phyloP scores from a whole-genome alignment of 2,329 filamentous ascomycete species.

The Microdochium trichocladiopsis region DNA sequence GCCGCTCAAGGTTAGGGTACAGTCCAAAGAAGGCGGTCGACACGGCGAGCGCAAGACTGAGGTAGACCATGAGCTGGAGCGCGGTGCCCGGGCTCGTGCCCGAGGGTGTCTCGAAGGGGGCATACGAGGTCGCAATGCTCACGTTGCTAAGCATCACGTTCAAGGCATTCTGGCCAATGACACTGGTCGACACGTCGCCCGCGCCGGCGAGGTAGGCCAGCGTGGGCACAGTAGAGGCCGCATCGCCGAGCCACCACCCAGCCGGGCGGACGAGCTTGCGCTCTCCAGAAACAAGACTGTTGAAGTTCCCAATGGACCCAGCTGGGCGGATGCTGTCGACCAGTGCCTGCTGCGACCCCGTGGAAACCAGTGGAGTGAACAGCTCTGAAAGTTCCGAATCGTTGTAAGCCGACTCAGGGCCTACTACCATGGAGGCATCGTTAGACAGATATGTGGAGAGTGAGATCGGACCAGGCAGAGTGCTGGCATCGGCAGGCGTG shows the following conservation, averaged over 20 bases:
- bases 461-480: not conserved
- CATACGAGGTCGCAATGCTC: constrained; percentile 64
- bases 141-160: constrained; percentile 58
- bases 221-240: constrained; percentile 49
- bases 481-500: constrained; percentile 18
- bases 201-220: constrained; percentile 65
- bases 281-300: constrained; percentile 55
- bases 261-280: constrained; percentile 61
- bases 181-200: constrained; percentile 42
- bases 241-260: constrained; percentile 80
- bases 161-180: constrained; percentile 60
- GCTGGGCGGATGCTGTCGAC: constrained; percentile 41
- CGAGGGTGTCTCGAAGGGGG: constrained; percentile 67
- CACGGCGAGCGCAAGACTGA: constrained; percentile 68
- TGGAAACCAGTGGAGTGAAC: too few species aligned
- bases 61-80: constrained; percentile 74
- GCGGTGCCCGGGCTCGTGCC: constrained; percentile 63
- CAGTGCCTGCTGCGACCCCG: too few species aligned
- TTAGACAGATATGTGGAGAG: constrained; percentile 26
- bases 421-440: too few species aligned
- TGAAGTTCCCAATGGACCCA: constrained; percentile 61
- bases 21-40: constrained; percentile 84
- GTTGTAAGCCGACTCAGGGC: too few species aligned
- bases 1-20: constrained; percentile 76
- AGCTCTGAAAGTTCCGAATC: too few species aligned